Evolutionary conservation across 2,329 filamentous ascomycete genomes (phyloP).

Genomic region (Lachnellula suecica): DNA sequence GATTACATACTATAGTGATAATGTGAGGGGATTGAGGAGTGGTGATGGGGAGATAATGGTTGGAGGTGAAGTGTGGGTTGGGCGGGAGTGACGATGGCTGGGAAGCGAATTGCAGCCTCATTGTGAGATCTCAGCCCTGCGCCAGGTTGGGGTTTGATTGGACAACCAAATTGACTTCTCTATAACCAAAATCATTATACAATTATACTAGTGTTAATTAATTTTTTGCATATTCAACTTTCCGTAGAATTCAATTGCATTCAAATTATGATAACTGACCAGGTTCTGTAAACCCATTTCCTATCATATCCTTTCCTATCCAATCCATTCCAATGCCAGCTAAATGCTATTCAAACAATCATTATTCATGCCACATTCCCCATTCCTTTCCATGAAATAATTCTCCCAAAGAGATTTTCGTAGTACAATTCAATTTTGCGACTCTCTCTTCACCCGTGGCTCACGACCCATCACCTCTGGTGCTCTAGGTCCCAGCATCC

Average conservation of each 20-base stretch:
- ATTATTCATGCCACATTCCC: constrained; percentile 9
- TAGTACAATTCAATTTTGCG: constrained; percentile 6
- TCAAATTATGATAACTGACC: background rate
- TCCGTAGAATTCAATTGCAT: background rate
- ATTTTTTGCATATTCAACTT: background rate
- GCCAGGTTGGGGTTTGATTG: background rate
- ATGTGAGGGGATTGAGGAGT: background rate
- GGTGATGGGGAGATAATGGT: background rate
- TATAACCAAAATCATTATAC: background rate
- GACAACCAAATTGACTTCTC: background rate
- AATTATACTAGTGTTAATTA: background rate
- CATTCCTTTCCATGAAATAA: background rate
- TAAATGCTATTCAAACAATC: constrained; percentile 8
- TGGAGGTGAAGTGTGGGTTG: background rate
- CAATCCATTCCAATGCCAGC: background rate
- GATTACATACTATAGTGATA: background rate
- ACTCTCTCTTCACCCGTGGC: constrained; percentile 21
- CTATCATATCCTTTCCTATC: background rate
- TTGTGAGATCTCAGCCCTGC: constrained; percentile 12
- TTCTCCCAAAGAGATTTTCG: background rate
- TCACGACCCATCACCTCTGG: constrained; percentile 10
- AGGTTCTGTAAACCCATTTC: background rate
- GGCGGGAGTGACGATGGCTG: background rate
- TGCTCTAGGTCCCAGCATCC: constrained; percentile 80
- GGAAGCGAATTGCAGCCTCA: constrained; percentile 4